Evolutionary conservation across 176 grass and related monocot genomes (phyloP).

Genomic region (Tuctoria greenei): DNA sequence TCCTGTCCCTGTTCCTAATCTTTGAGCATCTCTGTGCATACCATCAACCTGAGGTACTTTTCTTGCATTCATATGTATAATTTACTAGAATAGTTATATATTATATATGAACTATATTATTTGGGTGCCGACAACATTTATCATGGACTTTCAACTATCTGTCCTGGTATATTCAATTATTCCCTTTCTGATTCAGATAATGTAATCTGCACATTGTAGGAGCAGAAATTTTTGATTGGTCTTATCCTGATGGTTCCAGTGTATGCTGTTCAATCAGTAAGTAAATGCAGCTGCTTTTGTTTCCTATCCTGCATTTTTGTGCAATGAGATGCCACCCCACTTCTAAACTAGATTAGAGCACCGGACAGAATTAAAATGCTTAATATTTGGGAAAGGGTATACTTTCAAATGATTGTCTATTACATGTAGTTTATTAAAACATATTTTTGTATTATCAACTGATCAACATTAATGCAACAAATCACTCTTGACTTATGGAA

Average conservation of each 20-base stretch:
- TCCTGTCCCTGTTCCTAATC: slow-evolving; percentile 84
- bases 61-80: slow-evolving; percentile 29
- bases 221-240: slow-evolving; percentile 97
- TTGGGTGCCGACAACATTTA: not conserved
- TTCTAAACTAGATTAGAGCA: slow-evolving; percentile 1
- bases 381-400: slow-evolving; percentile 11
- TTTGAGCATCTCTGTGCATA: slow-evolving; percentile 84
- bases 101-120: slow-evolving; percentile 27
- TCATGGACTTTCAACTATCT: slow-evolving; percentile 5
- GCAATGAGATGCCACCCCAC: not conserved
- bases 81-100: slow-evolving; percentile 15
- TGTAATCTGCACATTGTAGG: slow-evolving; percentile 54
- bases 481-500: not conserved
- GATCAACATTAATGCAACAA: not conserved
- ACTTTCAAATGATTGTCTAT: slow-evolving; percentile 13
- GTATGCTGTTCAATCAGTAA: slow-evolving; percentile 95
- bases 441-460: slow-evolving; percentile 2
- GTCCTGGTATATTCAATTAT: not conserved
- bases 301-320: slow-evolving; percentile 19
- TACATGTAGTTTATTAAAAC: not conserved
- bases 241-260: slow-evolving; percentile 99
- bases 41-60: slow-evolving; percentile 86
- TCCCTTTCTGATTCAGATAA: slow-evolving; percentile 23
- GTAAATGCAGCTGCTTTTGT: slow-evolving; percentile 31
- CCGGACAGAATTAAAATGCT: slow-evolving; percentile 10